Percentiles rank a stretch among this genome's conserved stretches.
Conservation (phyloP, 2,329 filamentous ascomycete genomes). For the Alternaria novae-zelandiae region DNA sequence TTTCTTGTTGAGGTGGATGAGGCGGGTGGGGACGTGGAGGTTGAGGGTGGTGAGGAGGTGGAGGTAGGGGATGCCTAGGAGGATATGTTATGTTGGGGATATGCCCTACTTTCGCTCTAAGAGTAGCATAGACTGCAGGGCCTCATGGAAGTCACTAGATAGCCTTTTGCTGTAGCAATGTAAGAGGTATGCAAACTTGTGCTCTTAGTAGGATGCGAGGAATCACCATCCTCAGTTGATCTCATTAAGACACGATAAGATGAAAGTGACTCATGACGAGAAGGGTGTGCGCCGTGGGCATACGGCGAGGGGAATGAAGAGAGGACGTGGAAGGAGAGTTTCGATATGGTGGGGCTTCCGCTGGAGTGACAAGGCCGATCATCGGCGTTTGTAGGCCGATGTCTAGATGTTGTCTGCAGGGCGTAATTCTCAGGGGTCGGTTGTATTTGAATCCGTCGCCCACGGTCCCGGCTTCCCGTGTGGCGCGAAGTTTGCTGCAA, state of each 20-base stretch:
- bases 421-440: not conserved
- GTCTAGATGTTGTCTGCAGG: not conserved
- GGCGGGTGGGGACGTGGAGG: not conserved
- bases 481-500: not conserved
- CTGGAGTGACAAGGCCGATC: not conserved
- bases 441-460: not conserved
- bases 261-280: too few species aligned
- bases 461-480: not conserved
- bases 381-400: not conserved
- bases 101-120: too few species aligned
- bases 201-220: too few species aligned
- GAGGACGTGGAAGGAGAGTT: not conserved
- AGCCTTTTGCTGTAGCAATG: too few species aligned
- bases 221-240: too few species aligned
- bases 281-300: not conserved
- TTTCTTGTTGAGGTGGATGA: not conserved
- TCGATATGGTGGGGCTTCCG: not conserved
- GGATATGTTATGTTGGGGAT: not conserved
- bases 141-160: too few species aligned
- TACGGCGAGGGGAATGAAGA: not conserved
- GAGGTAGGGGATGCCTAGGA: not conserved
- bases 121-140: not conserved
- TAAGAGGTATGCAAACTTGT: too few species aligned
- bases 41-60: not conserved
- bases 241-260: too few species aligned